Conservation (phyloP, 2,329 filamentous ascomycete genomes). For the Calycina herbarum region DNA sequence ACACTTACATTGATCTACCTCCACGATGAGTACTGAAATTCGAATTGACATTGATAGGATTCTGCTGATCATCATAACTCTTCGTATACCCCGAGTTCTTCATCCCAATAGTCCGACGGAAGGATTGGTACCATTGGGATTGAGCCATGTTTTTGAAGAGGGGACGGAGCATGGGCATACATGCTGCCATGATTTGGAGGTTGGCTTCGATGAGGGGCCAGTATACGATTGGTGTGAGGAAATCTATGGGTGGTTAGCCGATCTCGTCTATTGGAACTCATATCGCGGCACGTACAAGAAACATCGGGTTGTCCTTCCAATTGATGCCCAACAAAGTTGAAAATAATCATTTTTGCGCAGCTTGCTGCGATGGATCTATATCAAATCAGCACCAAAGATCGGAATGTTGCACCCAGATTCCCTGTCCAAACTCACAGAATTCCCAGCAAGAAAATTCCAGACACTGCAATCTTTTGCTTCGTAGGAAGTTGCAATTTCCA, state of each 20-base stretch:
- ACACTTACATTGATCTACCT: neutral
- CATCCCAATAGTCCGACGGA: neutral
- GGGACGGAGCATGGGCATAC: constrained; percentile 43
- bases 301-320: neutral
- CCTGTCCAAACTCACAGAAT: neutral
- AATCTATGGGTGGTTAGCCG: neutral
- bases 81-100: neutral
- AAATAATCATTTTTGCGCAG: constrained; percentile 10
- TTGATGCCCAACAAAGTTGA: constrained; percentile 9
- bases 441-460: constrained; percentile 7
- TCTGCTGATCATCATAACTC: neutral
- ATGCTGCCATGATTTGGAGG: constrained; percentile 44
- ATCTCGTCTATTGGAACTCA: neutral
- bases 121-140: neutral
- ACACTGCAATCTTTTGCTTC: constrained; percentile 4
- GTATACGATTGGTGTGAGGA: constrained; percentile 10
- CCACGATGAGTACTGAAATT: neutral
- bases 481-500: constrained; percentile 6
- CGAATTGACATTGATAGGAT: neutral
- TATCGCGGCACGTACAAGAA: neutral
- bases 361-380: constrained; percentile 5
- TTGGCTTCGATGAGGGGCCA: constrained; percentile 46
- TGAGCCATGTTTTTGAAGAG: constrained; percentile 28
- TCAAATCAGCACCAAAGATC: neutral
- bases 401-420: neutral